Evolutionary conservation across 768 basidiomycete genomes (phyloP).

Genomic region (Leccinellum albellum): DNA sequence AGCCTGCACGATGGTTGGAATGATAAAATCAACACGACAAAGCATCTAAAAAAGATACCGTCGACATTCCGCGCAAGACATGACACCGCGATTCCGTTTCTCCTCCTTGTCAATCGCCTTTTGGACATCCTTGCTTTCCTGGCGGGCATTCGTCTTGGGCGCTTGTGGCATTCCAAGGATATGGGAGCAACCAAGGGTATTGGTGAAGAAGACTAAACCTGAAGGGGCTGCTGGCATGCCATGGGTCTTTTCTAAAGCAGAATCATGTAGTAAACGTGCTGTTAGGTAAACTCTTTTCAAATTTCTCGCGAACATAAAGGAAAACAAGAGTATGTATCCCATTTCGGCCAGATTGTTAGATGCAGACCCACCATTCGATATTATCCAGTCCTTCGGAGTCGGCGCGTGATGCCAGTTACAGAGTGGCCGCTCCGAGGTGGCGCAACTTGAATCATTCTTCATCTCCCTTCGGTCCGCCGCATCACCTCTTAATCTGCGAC

Average conservation of each 20-base stretch:
- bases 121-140: constrained; percentile 34
- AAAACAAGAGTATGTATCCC: not conserved
- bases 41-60: constrained; percentile 35
- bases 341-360: not conserved
- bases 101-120: constrained; percentile 62
- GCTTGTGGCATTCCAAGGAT: constrained; percentile 46
- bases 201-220: not conserved
- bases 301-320: not conserved
- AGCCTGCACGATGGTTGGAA: constrained; percentile 36
- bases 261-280: constrained; percentile 1
- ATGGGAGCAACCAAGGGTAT: not conserved
- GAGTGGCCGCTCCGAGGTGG: not conserved
- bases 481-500: constrained; percentile 17
- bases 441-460: not conserved
- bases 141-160: constrained; percentile 41
- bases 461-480: not conserved
- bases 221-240: constrained; percentile 1
- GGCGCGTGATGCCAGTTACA: not conserved
- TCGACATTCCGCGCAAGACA: constrained; percentile 60
- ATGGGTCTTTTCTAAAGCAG: not conserved
- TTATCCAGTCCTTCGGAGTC: no score
- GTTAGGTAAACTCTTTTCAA: constrained; percentile 11
- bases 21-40: not conserved
- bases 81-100: constrained; percentile 55
- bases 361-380: no score